Evolutionary conservation across 225 moss, liverwort and hornwort genomes (phyloP), one percentile per base, ranked within the genome.

Genomic region (Physcomitrellopsis africana): DNA sequence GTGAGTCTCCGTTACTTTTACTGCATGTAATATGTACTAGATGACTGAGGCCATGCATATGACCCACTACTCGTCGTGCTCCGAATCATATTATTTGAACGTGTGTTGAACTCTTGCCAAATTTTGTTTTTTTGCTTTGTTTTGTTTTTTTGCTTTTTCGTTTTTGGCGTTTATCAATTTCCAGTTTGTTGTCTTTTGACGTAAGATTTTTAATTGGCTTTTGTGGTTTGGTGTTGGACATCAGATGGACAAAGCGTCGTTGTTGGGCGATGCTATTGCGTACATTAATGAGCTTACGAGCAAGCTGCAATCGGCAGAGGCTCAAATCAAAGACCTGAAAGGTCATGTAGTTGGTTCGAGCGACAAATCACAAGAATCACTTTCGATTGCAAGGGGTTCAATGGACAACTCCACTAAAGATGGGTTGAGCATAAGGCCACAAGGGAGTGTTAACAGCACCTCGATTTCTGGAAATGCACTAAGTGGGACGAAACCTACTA

Each of bases 161-260:
- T 27, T n/a, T 17, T 67, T 70, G 22, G 15, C 10, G 23, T 70
- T 42, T 22, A 22, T 57, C 57, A 57, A 37, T 63, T 9, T 22
- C 45, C 54, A 11, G 43, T 27, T 26, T 65, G 45, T 9, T 24
- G 3, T 45, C 10, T 18, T 52, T 55, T 63, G 20, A 63, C 37
- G 47, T 10, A 13, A 56, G 46, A 27, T 55, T 2, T 23, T 53
- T n/a, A 46, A 22, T 16, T 1, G 29, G 3, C 37, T 56, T 54
- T 66, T 42, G 14, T 46, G 45, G 18, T 26, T 74, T 11, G 44
- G 20, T 66, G 60, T 60, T 58, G 53, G 59, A 26, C 60, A 24
- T 59, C 86, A 91, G 90, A 92, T 92, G 90, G 96, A 96, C 71
- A 96, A 93, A 47, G 93, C 96, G 23, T 96, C 93, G 37, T 83